These are phyloP conservation scores for Pneumocystis murina DNA, from an alignment of 1,139 yeast genomes.

Conservation along the genomic window DNA sequence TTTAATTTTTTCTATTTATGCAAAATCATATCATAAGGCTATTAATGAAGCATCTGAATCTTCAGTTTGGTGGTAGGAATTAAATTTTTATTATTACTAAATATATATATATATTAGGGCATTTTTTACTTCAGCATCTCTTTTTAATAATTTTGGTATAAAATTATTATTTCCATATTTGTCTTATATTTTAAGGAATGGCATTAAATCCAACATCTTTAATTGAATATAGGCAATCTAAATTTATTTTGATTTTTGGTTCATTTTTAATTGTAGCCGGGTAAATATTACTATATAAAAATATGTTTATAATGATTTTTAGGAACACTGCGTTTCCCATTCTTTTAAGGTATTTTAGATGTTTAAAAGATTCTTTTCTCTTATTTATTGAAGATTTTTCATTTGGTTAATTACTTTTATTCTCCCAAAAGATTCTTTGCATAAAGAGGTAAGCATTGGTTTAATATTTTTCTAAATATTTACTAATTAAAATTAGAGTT, in stretches of 20 bases:
- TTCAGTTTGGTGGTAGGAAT: conserved; percentile 52
- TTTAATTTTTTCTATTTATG: conserved; percentile 50
- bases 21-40: conserved; percentile 24
- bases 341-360: conserved; percentile 5
- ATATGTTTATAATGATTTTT: not conserved
- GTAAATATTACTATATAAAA: not conserved
- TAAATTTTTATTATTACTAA: not conserved
- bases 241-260: conserved; percentile 9
- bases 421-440: conserved; percentile 8
- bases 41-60: conserved; percentile 41
- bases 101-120: conserved; percentile 35
- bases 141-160: conserved; percentile 70
- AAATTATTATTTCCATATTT: conserved; percentile 29
- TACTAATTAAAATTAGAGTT: not conserved
- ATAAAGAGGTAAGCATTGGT: conserved; percentile 1
- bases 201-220: conserved; percentile 9
- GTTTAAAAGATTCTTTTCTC: not conserved
- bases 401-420: not conserved
- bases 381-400: not conserved
- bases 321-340: conserved; percentile 14
- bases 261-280: conserved; percentile 12
- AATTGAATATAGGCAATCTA: conserved; percentile 7
- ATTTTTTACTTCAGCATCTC: conserved; percentile 59
- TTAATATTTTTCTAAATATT: not conserved
- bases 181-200: conserved; percentile 22